phyloP scores from a whole-genome alignment of 2,329 filamentous ascomycete species.

The Alternaria solani region DNA sequence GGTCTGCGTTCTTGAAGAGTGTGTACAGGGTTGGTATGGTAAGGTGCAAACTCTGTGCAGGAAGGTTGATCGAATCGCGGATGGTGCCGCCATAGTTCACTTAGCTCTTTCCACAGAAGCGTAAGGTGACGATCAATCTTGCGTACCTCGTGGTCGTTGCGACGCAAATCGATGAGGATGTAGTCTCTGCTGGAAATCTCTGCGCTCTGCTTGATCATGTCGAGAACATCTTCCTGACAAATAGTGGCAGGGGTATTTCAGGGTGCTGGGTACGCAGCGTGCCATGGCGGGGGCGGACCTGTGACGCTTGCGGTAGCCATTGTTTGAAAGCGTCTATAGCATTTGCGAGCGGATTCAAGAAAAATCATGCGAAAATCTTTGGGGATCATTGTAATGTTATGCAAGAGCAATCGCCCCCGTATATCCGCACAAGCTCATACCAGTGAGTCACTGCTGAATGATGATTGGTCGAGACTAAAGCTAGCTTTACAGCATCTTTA shows the following conservation, averaged over 20 bases:
- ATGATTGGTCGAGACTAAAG: constrained; percentile 5
- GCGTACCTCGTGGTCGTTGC: constrained; percentile 60
- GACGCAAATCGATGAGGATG: constrained; percentile 60
- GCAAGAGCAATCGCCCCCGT: neutral
- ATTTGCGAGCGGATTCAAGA: constrained; percentile 4
- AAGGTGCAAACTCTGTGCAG: constrained; percentile 64
- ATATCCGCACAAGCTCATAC: neutral
- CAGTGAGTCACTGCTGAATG: constrained; percentile 2
- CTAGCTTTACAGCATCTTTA: constrained; percentile 4
- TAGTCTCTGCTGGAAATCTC: constrained; percentile 9
- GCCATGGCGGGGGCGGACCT: constrained; percentile 13
- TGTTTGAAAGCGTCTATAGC: neutral
- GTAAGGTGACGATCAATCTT: neutral
- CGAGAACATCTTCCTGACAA: constrained; percentile 14
- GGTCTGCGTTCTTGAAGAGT: constrained; percentile 60
- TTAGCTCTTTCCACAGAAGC: neutral
- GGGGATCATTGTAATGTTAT: neutral
- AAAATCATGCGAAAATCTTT: constrained; percentile 1
- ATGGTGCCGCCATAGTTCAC: constrained; percentile 66
- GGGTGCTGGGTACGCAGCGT: constrained; percentile 24
- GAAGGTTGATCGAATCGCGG: constrained; percentile 64
- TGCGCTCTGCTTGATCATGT: constrained; percentile 12
- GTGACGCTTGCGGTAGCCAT: neutral
- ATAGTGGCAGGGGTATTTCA: constrained; percentile 15
- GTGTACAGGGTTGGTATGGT: constrained; percentile 59